Evolutionary conservation across 192 early-diverging fungal genomes (phyloP).

Genomic region (Backusella australiensis): DNA sequence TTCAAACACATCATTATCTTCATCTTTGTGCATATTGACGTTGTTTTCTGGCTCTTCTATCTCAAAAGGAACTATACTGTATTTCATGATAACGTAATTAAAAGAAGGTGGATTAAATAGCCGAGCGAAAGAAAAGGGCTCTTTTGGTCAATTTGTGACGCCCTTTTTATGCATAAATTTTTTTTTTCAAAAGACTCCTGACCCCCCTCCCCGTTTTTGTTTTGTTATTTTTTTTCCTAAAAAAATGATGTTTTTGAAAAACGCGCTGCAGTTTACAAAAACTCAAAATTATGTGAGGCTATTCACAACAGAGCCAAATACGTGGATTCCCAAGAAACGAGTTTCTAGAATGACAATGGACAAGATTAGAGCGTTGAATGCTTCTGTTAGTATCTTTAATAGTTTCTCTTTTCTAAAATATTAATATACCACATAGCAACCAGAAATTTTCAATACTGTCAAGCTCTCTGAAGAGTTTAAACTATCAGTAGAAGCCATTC

Average conservation of each 20-base stretch:
- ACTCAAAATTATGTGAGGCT: neutral
- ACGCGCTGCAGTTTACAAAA: neutral
- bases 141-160: neutral
- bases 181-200: neutral
- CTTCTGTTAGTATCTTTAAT: slow-evolving; percentile 6
- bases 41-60: neutral
- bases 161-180: neutral
- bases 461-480: slow-evolving; percentile 50
- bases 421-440: slow-evolving; percentile 28
- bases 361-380: slow-evolving; percentile 17
- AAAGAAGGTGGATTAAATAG: neutral
- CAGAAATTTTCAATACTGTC: slow-evolving; percentile 42
- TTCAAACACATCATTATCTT: neutral
- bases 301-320: neutral
- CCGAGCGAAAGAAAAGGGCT: neutral
- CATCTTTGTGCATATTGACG: neutral
- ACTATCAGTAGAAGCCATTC: slow-evolving; percentile 47
- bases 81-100: neutral
- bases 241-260: neutral
- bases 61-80: neutral
- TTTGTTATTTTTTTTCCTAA: neutral
- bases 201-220: neutral
- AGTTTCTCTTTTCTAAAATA: neutral
- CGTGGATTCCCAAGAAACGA: slow-evolving; percentile 19
- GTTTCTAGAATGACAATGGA: slow-evolving; percentile 20